Base-by-base conservation (phyloP, 2,329 filamentous ascomycete genomes). In the Cladobotryum protrusum region DNA sequence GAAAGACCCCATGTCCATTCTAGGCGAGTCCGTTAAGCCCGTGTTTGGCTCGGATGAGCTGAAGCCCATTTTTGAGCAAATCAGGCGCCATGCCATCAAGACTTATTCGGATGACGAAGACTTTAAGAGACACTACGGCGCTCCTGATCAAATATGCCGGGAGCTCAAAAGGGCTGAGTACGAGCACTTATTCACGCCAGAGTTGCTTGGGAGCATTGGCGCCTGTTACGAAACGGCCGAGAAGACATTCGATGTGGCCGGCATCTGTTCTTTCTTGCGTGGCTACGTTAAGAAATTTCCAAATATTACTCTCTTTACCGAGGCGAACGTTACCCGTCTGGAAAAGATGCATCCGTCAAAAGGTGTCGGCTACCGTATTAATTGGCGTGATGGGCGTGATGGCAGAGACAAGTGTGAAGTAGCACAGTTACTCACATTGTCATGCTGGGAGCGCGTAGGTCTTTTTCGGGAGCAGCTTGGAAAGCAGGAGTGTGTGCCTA, bases 381-480 rank as follows among this genome's bases (percentile, higher is more conserved):
- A 7, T 8, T 42, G 40, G 40, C 5, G 20, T 13, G 15, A 42
- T 17, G 40, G 19, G 17, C 40, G 40, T 14, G 40, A 42, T 9
- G 40, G 13, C 20, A 35, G 17, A 20, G 1, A 47, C 9, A 20
- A 43, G 9, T 20, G 4, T 2, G 29, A 35, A 15, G 9, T n/a
- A 4, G 46, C 24, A 13, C 36, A 48, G 29, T 33, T 48, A 8
- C 37, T 48, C 29, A 42, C 35, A 11, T 34, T 48, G 24, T 36
- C 46, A 35, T 48, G 46, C 18, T 48, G 46, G 46, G 37, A 48
- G 32, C 13, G 32, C 8, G 29, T 48, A 14, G 46, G 46, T 24
- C 13, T 34, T 7, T 48, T 48, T 43, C 36, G 36, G 36, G 19
- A 43, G 6, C 46, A 48, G 32, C 37, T 48, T 11, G 29, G 29